Evolutionary conservation across 176 grass and related monocot species (phyloP), one percentile per base, ranked within the genome.

Genomic region (Chrysopogon serrulatus): DNA sequence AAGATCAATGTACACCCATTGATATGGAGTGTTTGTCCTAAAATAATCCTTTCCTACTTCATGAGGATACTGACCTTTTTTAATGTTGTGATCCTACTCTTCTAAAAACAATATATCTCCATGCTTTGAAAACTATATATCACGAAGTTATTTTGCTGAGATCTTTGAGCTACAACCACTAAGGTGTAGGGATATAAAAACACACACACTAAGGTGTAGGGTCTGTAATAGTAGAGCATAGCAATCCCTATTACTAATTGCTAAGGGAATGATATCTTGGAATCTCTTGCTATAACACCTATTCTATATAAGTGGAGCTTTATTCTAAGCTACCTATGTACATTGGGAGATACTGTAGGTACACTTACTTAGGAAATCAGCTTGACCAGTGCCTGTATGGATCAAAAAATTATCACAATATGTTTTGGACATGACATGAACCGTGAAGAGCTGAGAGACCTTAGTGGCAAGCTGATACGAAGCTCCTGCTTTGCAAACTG

Each of bases 1-100:
- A 21, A 80, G 75, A 79, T 57, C 18, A 90, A 62, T 83, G 75
- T 83, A 83, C 18, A 27, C 6, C 48, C 31, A 43, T 53, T 35
- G 27, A 57, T 90, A 42, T 76, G 69, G 74, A 83, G 26, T 84
- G 70, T 34, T 83, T 48, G 19, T 68, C 83, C 80, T 80, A 87
- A 79, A 84, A 84, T 84, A 87, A 68, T 51, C 28, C 65, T 87
- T 87, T 63, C 19, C 7, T 43, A 21, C 40, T 70, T 76, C 77
- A 75, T 61, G 39, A 85, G 18, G 18, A 89, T 61, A 82, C 4
- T 13, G 1, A 16, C 53, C 4, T 5, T 74, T 68, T 83, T 68
- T 60, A 53, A 79, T 79, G 18, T 83, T 66, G 24, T 81, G 31
- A 53, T 24, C 76, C 27, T 69, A 61, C 30, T 76, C 14, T 75